Evolutionary conservation across 1,139 yeast genomes (phyloP).

Genomic region (Taphrina populina): DNA sequence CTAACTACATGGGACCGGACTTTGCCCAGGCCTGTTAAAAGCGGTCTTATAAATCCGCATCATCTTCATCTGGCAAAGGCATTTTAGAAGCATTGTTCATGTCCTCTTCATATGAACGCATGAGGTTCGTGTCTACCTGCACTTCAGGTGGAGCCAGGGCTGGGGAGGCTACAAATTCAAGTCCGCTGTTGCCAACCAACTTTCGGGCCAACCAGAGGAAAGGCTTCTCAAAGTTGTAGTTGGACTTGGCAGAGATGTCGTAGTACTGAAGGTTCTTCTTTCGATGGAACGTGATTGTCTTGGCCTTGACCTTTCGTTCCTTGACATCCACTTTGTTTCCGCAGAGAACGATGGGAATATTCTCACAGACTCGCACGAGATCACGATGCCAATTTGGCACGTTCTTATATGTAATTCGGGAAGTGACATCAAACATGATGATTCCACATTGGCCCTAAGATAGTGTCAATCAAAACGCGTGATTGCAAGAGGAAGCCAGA

Average conservation of each 20-base stretch:
- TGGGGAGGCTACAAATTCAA: slow-evolving; percentile 98
- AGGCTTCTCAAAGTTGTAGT: slow-evolving; percentile 99
- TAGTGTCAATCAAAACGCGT: slow-evolving; percentile 35
- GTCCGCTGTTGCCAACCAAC: slow-evolving; percentile 95
- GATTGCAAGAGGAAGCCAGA: not conserved
- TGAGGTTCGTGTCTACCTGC: slow-evolving; percentile 89
- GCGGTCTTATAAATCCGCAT: slow-evolving; percentile 79
- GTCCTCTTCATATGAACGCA: slow-evolving; percentile 98
- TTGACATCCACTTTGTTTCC: slow-evolving; percentile 99
- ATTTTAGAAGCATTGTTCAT: slow-evolving; percentile 99
- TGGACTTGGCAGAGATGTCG: slow-evolving; percentile 99
- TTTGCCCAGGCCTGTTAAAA: not conserved
- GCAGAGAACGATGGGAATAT: slow-evolving; percentile 97
- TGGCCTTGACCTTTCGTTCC: slow-evolving; percentile 99
- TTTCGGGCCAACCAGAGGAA: slow-evolving; percentile 99
- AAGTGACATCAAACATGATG: slow-evolving; percentile 99
- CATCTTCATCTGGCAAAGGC: slow-evolving; percentile 99
- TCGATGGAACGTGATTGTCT: slow-evolving; percentile 96
- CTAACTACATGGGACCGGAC: not conserved
- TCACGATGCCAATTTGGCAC: slow-evolving; percentile 98
- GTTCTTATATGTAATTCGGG: slow-evolving; percentile 98
- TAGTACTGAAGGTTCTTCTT: slow-evolving; percentile 99
- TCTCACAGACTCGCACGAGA: slow-evolving; percentile 98
- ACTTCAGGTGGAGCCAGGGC: slow-evolving; percentile 99
- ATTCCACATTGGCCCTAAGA: slow-evolving; percentile 94